Evolutionary conservation across 345 rosid genomes (phyloP), one percentile per base, ranked within the genome.

Genomic region (Populus ilicifolia): DNA sequence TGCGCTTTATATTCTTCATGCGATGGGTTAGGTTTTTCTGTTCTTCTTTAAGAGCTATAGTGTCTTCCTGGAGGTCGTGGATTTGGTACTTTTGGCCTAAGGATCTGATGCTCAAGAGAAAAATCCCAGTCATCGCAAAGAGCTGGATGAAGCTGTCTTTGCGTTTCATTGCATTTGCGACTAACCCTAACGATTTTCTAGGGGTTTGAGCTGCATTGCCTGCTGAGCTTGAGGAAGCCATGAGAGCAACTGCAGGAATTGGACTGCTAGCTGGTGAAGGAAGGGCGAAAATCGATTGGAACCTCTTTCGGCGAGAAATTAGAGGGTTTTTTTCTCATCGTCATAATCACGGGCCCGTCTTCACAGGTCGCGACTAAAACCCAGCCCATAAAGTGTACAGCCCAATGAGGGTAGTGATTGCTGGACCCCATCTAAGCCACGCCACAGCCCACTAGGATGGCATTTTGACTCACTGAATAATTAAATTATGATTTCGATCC

Each of bases 41-140:
- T 84, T 96, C 98, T 79, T 91, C 77, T 80, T 80, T 87, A 62
- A 93, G 97, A 76, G 80, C 88, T 9, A 75, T 52, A 1, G 87
- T 92, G 76, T 93, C 98, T 75, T 91, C 97, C 30, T 84, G 75
- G 44, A 96, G 97, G 74, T 88, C 90, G 82, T 88, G 87, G 75
- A 92, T 80, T 25, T 89, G 88, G 83, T 96, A 91, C 86, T 96
- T 96, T 70, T 93, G 99, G 80, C 98, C 92, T 50, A 96, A 81
- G 36, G 98, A 93, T 85, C 93, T 85, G 75, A 85, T 38, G 84
- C 99, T 93, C 79, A 93, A 83, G 18, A 96, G 89, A 71, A 96
- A 69, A 25, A 96, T 88, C 16, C 95, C 98, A 20, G 94, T 79
- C 97, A 92, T 88, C 12, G 97, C 91, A 82, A 84, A 80, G 73